Evolutionary conservation across 2,329 filamentous ascomycete genomes (phyloP).

Genomic region (Coniella vitis): DNA sequence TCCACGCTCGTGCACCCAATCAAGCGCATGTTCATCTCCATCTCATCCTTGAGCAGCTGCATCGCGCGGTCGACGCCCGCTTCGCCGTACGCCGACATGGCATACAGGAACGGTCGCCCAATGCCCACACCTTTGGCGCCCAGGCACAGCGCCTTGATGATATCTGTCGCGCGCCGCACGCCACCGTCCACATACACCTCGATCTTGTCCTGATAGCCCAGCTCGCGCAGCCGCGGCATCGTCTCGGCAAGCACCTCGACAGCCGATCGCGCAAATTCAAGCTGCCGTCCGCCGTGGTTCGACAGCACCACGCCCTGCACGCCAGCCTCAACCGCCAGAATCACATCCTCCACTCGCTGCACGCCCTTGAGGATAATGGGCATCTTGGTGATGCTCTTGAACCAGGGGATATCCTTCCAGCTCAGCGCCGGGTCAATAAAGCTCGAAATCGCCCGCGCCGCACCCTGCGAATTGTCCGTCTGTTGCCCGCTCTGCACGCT

Average conservation of each 20-base stretch:
- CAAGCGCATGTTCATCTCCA: slow-evolving; percentile 98
- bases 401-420: slow-evolving; percentile 95
- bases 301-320: slow-evolving; percentile 88
- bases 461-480: slow-evolving; percentile 85
- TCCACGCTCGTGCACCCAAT: slow-evolving; percentile 71
- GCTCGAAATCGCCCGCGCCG: slow-evolving; percentile 85
- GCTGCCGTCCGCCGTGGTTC: slow-evolving; percentile 91
- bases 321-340: slow-evolving; percentile 74
- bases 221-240: slow-evolving; percentile 74
- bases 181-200: slow-evolving; percentile 92
- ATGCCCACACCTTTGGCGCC: slow-evolving; percentile 91
- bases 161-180: slow-evolving; percentile 82
- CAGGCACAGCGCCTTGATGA: slow-evolving; percentile 89
- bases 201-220: slow-evolving; percentile 66
- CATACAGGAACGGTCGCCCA: slow-evolving; percentile 88
- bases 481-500: slow-evolving; percentile 70
- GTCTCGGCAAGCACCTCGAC: slow-evolving; percentile 91
- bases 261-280: slow-evolving; percentile 84
- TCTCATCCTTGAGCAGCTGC: slow-evolving; percentile 88
- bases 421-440: slow-evolving; percentile 94
- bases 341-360: slow-evolving; percentile 90
- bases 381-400: slow-evolving; percentile 82
- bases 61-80: slow-evolving; percentile 87
- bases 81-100: slow-evolving; percentile 88
- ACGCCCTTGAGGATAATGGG: slow-evolving; percentile 96